Conservation (phyloP, 192 early-diverging fungal genomes). For the Coemansia sp. region DNA sequence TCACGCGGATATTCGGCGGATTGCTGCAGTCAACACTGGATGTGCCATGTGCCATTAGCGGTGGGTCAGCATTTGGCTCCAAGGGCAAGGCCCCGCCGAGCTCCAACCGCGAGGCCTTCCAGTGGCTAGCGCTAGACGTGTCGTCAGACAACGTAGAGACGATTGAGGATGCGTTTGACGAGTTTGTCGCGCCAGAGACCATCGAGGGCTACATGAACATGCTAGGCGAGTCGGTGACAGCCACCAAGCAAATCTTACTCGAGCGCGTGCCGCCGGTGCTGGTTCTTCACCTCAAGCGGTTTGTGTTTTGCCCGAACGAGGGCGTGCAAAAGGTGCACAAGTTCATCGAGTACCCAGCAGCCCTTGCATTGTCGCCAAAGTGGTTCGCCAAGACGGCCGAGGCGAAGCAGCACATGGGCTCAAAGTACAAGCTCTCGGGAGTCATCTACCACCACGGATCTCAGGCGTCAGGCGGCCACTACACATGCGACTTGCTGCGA, state of each 20-base stretch:
- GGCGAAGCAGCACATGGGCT: conserved; percentile 29
- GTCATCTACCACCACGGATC: conserved; percentile 96
- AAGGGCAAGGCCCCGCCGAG: conserved; percentile 69
- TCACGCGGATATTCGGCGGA: conserved; percentile 87
- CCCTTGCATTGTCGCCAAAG: conserved; percentile 65
- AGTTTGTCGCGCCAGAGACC: conserved; percentile 73
- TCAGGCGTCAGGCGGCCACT: conserved; percentile 89
- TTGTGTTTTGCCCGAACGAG: conserved; percentile 76
- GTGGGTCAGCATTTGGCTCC: not conserved
- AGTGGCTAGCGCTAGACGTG: conserved; percentile 86
- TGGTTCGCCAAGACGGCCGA: conserved; percentile 39
- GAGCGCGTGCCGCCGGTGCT: conserved; percentile 87
- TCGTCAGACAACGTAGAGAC: conserved; percentile 70
- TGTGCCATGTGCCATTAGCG: conserved; percentile 49
- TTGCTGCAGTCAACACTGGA: conserved; percentile 74
- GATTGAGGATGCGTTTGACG: conserved; percentile 83
- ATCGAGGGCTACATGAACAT: conserved; percentile 74
- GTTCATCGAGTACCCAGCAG: conserved; percentile 70
- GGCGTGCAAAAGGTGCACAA: conserved; percentile 86
- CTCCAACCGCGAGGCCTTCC: conserved; percentile 85
- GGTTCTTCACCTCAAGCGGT: conserved; percentile 93
- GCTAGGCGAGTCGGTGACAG: conserved; percentile 52
- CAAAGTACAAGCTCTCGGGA: conserved; percentile 73
- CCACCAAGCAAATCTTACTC: conserved; percentile 82
- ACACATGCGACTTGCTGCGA: conserved; percentile 89